Conservation (phyloP, 164 flowering plant species). For the Umbilicus rupestris region DNA sequence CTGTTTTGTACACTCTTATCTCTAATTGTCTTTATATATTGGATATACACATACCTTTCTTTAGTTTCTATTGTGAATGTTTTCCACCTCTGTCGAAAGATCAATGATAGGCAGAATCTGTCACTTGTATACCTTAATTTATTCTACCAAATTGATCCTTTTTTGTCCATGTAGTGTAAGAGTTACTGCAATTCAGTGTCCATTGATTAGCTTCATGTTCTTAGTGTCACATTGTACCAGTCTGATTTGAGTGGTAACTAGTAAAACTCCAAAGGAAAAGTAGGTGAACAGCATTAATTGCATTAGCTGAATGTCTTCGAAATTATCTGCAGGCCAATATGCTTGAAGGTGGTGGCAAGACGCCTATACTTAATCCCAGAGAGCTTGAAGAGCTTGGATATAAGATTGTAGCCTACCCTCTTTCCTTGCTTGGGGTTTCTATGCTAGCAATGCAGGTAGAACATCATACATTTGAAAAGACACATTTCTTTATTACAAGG, state of each 20-base stretch:
- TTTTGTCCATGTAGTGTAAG: not conserved
- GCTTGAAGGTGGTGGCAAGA: constrained; percentile 99
- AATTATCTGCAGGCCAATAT: constrained; percentile 63
- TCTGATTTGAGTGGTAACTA: not conserved
- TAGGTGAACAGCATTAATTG: not conserved
- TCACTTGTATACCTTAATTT: not conserved
- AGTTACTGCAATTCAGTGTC: not conserved
- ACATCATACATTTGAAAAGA: not conserved
- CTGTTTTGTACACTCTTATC: not conserved
- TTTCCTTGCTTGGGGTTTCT: constrained; percentile 87
- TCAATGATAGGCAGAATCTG: not conserved
- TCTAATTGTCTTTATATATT: not conserved
- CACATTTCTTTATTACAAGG: not conserved
- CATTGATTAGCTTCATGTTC: not conserved
- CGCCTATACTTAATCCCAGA: constrained; percentile 72
- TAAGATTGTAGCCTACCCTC: constrained; percentile 79
- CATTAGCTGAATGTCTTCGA: constrained; percentile 3
- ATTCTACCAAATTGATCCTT: not conserved
- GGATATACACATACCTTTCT: not conserved
- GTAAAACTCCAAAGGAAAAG: no score
- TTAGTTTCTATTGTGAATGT: not conserved
- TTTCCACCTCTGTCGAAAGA: not conserved
- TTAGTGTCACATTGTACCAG: not conserved
- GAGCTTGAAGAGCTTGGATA: constrained; percentile 84
- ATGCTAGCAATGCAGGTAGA: constrained; percentile 87